Evolutionary conservation across 805 yeast genomes (phyloP).

Genomic region (Kluyveromyces dobzhanskii): DNA sequence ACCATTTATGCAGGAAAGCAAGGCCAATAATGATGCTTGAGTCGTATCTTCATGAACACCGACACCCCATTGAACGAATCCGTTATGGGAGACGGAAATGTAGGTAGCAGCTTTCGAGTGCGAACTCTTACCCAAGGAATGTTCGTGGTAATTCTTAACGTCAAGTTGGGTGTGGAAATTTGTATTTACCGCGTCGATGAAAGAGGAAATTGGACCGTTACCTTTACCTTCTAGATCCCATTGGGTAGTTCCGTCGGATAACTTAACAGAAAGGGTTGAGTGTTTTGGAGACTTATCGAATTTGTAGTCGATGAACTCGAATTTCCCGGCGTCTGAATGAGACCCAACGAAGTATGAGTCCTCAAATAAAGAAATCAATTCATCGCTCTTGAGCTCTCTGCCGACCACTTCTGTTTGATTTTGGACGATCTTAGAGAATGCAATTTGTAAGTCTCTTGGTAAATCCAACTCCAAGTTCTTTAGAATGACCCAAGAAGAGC

Average conservation of each 20-base stretch:
- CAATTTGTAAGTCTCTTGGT: slow-evolving; percentile 74
- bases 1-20: slow-evolving; percentile 43
- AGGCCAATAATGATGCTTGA: slow-evolving; percentile 60
- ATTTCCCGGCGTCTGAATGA: slow-evolving; percentile 7
- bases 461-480: slow-evolving; percentile 69
- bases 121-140: slow-evolving; percentile 69
- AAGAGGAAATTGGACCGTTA: slow-evolving; percentile 78
- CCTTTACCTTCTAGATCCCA: slow-evolving; percentile 49
- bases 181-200: slow-evolving; percentile 50
- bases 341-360: slow-evolving; percentile 41
- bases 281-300: slow-evolving; percentile 26
- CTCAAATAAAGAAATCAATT: slow-evolving; percentile 59
- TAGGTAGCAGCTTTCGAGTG: slow-evolving; percentile 71
- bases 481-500: slow-evolving; percentile 81
- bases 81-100: slow-evolving; percentile 25
- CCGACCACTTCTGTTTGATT: slow-evolving; percentile 59
- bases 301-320: slow-evolving; percentile 39
- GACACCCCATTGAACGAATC: slow-evolving; percentile 62
- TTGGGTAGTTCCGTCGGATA: neutral
- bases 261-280: neutral
- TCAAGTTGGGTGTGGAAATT: slow-evolving; percentile 43
- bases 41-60: slow-evolving; percentile 81
- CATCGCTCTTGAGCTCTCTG: slow-evolving; percentile 58
- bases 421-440: slow-evolving; percentile 67
- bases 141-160: slow-evolving; percentile 69